Conservation (phyloP, 352 stramenopile species). For the Phytophthora boehmeriae region DNA sequence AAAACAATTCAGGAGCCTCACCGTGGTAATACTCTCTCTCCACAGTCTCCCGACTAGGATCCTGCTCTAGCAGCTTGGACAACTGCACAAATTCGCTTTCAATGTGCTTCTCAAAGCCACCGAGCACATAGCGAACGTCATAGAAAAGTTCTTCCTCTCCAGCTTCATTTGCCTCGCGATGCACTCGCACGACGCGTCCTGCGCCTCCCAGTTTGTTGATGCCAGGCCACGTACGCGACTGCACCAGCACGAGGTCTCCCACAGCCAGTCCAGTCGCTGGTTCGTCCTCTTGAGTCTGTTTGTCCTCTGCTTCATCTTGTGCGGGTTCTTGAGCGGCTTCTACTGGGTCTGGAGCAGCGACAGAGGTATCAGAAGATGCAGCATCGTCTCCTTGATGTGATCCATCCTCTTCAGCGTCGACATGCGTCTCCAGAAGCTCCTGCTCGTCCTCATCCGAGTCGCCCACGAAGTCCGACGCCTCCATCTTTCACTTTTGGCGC, state of each 20-base stretch:
- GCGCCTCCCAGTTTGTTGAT: conserved; percentile 88
- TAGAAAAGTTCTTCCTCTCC: conserved; percentile 57
- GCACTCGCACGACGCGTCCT: conserved; percentile 55
- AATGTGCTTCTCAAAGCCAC: conserved; percentile 78
- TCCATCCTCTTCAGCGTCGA: conserved; percentile 9
- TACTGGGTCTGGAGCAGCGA: conserved; percentile 5
- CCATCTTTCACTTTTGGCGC: conserved; percentile 34
- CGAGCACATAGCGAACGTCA: conserved; percentile 83
- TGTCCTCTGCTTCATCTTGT: background rate
- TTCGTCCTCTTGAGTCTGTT: background rate
- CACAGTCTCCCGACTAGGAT: conserved; percentile 44
- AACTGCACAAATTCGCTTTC: conserved; percentile 69
- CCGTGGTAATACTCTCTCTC: conserved; percentile 72
- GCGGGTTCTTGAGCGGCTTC: background rate
- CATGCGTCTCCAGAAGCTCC: conserved; percentile 23
- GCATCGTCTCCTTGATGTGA: conserved; percentile 4
- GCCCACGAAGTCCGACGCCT: conserved; percentile 55
- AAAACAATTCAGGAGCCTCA: conserved; percentile 14
- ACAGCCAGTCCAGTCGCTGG: conserved; percentile 34
- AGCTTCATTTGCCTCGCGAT: conserved; percentile 32
- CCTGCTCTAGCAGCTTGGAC: conserved; percentile 47
- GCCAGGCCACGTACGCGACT: conserved; percentile 81
- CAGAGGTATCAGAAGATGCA: background rate
- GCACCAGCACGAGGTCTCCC: conserved; percentile 61
- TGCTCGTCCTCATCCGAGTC: conserved; percentile 58